Evolutionary conservation across 495 filamentous ascomycete species (phyloP).

Genomic region (Aspergillus mulundensis): DNA sequence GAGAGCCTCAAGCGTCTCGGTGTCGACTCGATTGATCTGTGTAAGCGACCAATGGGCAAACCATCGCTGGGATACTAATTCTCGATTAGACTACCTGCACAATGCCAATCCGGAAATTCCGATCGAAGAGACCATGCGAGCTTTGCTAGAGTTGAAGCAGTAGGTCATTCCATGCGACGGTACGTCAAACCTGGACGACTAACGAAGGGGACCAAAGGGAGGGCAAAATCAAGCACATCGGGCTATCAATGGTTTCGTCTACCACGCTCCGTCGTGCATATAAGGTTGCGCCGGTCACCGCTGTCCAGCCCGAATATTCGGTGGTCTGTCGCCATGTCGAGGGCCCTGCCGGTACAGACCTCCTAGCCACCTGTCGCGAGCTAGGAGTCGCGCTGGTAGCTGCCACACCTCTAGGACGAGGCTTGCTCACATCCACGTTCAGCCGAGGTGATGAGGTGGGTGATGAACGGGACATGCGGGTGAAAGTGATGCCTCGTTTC

Average conservation of each 20-base stretch:
- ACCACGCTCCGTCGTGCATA: slow-evolving; percentile 36
- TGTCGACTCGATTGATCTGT: slow-evolving; percentile 2
- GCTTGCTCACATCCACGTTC: slow-evolving; percentile 36
- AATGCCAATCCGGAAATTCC: slow-evolving; percentile 1
- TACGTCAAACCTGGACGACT: too few relatives aligned
- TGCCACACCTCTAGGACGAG: slow-evolving; percentile 45
- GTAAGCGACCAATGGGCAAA: not conserved
- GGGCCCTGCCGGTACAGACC: slow-evolving; percentile 32
- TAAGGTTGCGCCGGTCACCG: slow-evolving; percentile 32
- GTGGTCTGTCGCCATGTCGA: slow-evolving; percentile 52
- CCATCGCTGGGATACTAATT: not conserved
- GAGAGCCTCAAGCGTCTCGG: slow-evolving; percentile 3
- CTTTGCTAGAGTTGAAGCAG: not conserved
- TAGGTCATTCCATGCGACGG: not conserved
- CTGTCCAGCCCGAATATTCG: slow-evolving; percentile 45
- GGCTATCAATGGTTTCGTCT: slow-evolving; percentile 32
- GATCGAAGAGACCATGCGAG: slow-evolving; percentile 9
- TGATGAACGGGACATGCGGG: not conserved
- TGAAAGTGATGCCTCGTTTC: slow-evolving; percentile 6
- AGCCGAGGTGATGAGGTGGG: slow-evolving; percentile 26
- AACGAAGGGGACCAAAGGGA: slow-evolving; percentile 24
- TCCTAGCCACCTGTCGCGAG: slow-evolving; percentile 48
- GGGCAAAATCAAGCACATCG: slow-evolving; percentile 48
- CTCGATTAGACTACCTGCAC: not conserved
- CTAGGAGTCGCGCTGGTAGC: slow-evolving; percentile 43